Evolutionary conservation across 257 asterid species (phyloP), one percentile per base, ranked within the genome.

Genomic region (Cinchona pubescens): DNA sequence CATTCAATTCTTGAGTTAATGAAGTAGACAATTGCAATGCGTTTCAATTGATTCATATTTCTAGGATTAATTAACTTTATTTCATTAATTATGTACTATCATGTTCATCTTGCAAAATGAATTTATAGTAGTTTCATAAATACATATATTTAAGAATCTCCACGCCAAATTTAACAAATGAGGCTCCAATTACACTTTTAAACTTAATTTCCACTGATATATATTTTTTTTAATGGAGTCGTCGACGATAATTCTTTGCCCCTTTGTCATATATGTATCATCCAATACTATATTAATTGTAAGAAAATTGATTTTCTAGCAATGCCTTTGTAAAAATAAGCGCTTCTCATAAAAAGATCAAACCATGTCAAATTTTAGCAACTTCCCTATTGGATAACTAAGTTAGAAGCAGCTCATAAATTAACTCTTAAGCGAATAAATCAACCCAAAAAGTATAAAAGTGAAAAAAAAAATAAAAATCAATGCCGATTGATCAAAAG

Each of bases 61-160:
- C 48, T 35, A 10, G 55, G 34, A n/a, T 5, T 71, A 32, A n/a
- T 5, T 71, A 32, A 51, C 34, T 71, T 35, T 15, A 35, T 23
- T 59, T 71, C 51, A 71, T 53, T 53, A 32, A 71, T 23, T 46
- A 35, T n/a, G n/a, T n/a, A n/a, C 49, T 71, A 53, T 71, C 34
- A 2, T 19, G 10, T 69, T 43, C 43, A 30, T 69, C 73, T 1
- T 46, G 7, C 15, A 27, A 43, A 25, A 16, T 25, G 35, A 67
- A 40, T 18, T 16, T 15, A 29, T 46, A 27, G 40, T 5, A 25
- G 58, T 19, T 69, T 69, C 60, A 69, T 69, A 46, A 48, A 48
- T 48, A n/a, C 32, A 32, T 35, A 7, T 25, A 46, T 49, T 18
- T 18, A n/a, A 34, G 51, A 34, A 51, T 51, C 63, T 71, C 35